Evolutionary conservation across 345 rosid species (phyloP).

Genomic region (Brassica carinata): DNA sequence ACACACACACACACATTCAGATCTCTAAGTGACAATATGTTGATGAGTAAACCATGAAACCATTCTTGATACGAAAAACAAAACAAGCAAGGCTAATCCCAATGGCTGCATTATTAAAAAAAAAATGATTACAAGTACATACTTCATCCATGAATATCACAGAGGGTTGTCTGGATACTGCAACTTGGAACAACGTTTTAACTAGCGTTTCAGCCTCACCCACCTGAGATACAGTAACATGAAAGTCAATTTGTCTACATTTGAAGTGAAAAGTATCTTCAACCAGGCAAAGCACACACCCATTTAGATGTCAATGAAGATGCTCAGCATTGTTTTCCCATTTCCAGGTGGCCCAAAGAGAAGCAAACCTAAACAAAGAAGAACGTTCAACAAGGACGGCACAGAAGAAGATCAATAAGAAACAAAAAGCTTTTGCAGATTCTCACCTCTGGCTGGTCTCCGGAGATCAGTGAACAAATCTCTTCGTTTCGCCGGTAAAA

Average conservation of each 20-base stretch:
- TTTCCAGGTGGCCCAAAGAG: constrained; percentile 99
- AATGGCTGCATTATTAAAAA: too few relatives aligned
- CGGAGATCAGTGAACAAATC: constrained; percentile 96
- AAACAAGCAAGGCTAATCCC: too few relatives aligned
- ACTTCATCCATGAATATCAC: constrained; percentile 97
- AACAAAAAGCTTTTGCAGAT: constrained; percentile 16
- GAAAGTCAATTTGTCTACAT: not conserved
- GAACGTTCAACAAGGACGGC: not conserved
- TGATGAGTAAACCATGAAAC: too few relatives aligned
- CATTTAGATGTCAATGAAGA: constrained; percentile 96
- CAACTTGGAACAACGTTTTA: constrained; percentile 86
- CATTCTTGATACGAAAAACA: too few relatives aligned
- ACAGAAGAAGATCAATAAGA: constrained; percentile 21
- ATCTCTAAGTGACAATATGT: too few relatives aligned
- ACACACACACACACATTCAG: too few relatives aligned
- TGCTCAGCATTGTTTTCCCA: constrained; percentile 97
- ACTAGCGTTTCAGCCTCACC: constrained; percentile 99
- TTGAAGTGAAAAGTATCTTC: not conserved
- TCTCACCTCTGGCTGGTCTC: constrained; percentile 86
- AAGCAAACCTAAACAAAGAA: constrained; percentile 64
- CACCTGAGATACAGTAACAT: constrained; percentile 56
- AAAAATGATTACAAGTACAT: too few relatives aligned
- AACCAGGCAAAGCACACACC: constrained; percentile 48
- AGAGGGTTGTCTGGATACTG: constrained; percentile 90
- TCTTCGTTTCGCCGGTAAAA: constrained; percentile 87